These are phyloP conservation scores for Linanthus parryae DNA, from an alignment of 148 eudicot species.

Conservation along the genomic window DNA sequence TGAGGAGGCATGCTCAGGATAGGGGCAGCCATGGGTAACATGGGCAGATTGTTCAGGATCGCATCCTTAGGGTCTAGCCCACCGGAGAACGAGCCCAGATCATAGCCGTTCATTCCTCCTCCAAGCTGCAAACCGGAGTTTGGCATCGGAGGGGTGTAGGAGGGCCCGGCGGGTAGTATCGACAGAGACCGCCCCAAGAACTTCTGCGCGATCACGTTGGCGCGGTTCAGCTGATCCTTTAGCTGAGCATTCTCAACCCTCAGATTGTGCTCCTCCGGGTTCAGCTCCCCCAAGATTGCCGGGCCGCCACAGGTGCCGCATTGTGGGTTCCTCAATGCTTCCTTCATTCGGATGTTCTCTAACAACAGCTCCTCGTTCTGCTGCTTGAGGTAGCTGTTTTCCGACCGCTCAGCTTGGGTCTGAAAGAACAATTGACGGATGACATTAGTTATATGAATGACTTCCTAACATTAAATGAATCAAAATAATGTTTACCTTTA, in stretches of 20 bases:
- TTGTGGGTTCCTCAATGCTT: conserved; percentile 45
- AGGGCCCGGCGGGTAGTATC: conserved; percentile 18
- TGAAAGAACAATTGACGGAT: conserved; percentile 17
- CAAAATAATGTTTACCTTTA: conserved; percentile 51
- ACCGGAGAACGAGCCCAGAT: conserved; percentile 29
- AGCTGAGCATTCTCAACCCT: conserved; percentile 56
- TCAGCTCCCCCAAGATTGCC: conserved; percentile 33
- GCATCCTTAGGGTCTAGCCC: conserved; percentile 39
- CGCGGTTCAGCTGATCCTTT: conserved; percentile 50
- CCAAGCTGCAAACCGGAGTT: conserved; percentile 43
- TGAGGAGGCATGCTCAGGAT: conserved; percentile 4
- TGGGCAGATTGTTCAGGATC: conserved; percentile 13
- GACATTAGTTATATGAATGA: neutral
- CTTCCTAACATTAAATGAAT: neutral
- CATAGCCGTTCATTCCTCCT: conserved; percentile 35
- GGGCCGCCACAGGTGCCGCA: conserved; percentile 60
- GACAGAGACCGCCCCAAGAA: conserved; percentile 43
- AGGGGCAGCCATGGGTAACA: conserved; percentile 9
- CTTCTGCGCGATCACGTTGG: conserved; percentile 35
- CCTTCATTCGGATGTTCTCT: conserved; percentile 58
- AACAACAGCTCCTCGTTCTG: conserved; percentile 50
- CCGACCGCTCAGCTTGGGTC: conserved; percentile 62
- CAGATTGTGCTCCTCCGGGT: conserved; percentile 39
- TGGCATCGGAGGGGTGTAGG: conserved; percentile 15
- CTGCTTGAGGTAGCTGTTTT: conserved; percentile 48